A percentile compares a stretch with the other conserved stretches of the same genome.
These are phyloP conservation scores for Aspergillus asperescens DNA, from an alignment of 495 filamentous ascomycete species.

Conservation along the genomic window DNA sequence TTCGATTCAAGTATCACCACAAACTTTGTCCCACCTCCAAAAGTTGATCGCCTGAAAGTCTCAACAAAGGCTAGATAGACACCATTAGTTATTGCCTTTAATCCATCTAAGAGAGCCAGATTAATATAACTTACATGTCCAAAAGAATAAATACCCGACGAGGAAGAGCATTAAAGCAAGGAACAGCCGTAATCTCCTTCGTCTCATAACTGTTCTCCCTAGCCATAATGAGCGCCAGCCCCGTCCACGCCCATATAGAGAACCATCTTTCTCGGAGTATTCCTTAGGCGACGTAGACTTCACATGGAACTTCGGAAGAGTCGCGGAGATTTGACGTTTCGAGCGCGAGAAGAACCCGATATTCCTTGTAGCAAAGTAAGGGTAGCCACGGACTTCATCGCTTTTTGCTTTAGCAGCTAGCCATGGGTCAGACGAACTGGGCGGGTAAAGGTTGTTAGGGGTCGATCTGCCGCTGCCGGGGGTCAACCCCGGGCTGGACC, in stretches of 20 bases:
- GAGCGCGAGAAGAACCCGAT: slow-evolving; percentile 79
- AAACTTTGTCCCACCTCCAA: slow-evolving; percentile 84
- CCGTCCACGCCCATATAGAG: slow-evolving; percentile 54
- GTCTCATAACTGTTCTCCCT: slow-evolving; percentile 40
- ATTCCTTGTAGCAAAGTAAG: slow-evolving; percentile 73
- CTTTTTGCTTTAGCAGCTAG: slow-evolving; percentile 70
- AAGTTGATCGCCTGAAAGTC: slow-evolving; percentile 50
- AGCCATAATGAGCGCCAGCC: slow-evolving; percentile 29
- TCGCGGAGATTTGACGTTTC: slow-evolving; percentile 66
- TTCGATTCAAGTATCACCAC: slow-evolving; percentile 95
- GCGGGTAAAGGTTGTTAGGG: slow-evolving; percentile 49
- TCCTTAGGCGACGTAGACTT: slow-evolving; percentile 26
- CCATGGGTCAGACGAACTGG: slow-evolving; percentile 54
- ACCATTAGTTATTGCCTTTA: neutral
- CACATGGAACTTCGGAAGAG: slow-evolving; percentile 62
- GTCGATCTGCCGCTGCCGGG: slow-evolving; percentile 64
- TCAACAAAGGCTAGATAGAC: slow-evolving; percentile 29
- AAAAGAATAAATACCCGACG: slow-evolving; percentile 58
- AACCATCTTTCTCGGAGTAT: slow-evolving; percentile 76
- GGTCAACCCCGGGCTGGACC: slow-evolving; percentile 78
- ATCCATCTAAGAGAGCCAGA: neutral
- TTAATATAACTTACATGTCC: slow-evolving; percentile 34
- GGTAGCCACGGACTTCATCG: slow-evolving; percentile 69
- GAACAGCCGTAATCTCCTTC: slow-evolving; percentile 56
- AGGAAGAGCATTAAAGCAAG: slow-evolving; percentile 56